Evolutionary conservation across 192 early-diverging fungal genomes (phyloP).

Genomic region (Coemansia sp.): DNA sequence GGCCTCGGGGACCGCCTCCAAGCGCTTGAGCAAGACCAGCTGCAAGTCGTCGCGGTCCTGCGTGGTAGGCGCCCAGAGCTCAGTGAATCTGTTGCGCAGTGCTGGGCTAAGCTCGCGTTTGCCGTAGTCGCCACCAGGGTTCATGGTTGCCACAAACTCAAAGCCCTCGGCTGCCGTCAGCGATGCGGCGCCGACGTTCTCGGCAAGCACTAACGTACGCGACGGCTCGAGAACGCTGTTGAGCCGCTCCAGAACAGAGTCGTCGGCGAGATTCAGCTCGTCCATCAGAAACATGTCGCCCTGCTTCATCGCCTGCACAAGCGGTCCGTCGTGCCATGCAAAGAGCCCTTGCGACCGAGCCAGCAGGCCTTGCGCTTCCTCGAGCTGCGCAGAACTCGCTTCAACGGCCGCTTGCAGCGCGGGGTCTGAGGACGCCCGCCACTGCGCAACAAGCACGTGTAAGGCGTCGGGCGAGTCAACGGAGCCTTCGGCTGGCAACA

Average conservation of each 20-base stretch:
- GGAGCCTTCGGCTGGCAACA: background rate
- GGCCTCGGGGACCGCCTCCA: slow-evolving; percentile 31
- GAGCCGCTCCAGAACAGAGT: slow-evolving; percentile 95
- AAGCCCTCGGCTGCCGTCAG: slow-evolving; percentile 72
- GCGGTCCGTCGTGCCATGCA: slow-evolving; percentile 97
- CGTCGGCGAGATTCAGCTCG: slow-evolving; percentile 98
- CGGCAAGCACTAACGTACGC: slow-evolving; percentile 83
- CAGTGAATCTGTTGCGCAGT: slow-evolving; percentile 96
- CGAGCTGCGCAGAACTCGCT: slow-evolving; percentile 13
- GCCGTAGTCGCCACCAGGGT: slow-evolving; percentile 98
- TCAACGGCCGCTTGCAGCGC: slow-evolving; percentile 4
- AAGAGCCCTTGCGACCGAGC: slow-evolving; percentile 67
- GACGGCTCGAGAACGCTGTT: slow-evolving; percentile 93
- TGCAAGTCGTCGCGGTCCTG: slow-evolving; percentile 74
- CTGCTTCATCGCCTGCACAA: slow-evolving; percentile 86
- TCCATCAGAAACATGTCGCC: slow-evolving; percentile 93
- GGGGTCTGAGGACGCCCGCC: slow-evolving; percentile 21
- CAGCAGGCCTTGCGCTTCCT: slow-evolving; percentile 26
- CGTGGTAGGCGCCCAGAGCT: slow-evolving; percentile 95
- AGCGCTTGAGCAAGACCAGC: slow-evolving; percentile 64
- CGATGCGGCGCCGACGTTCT: slow-evolving; percentile 74
- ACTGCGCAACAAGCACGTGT: slow-evolving; percentile 11
- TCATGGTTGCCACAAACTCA: slow-evolving; percentile 97
- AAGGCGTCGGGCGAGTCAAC: slow-evolving; percentile 25
- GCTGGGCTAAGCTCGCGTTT: slow-evolving; percentile 98